Percentiles rank a stretch among this genome's conserved stretches.
phyloP scores from a whole-genome alignment of 192 early-diverging fungal species.

The Coemansia sp. region DNA sequence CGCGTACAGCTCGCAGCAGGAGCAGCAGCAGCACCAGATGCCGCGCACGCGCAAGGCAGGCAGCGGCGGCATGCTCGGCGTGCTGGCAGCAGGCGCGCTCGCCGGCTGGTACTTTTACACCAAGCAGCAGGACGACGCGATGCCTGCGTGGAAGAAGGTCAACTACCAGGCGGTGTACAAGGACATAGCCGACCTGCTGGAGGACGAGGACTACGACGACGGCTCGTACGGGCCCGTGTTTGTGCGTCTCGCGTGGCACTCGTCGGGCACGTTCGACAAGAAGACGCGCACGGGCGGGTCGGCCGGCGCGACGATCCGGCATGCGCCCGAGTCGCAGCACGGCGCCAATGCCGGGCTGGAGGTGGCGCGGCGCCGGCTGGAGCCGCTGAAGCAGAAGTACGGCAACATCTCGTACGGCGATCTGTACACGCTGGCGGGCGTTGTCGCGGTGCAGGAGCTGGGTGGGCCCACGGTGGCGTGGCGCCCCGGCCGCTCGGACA shows the following conservation, averaged over 20 bases:
- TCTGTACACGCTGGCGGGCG: constrained; percentile 81
- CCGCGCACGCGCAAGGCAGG: constrained; percentile 36
- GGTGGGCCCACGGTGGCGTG: constrained; percentile 79
- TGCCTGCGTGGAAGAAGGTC: constrained; percentile 56
- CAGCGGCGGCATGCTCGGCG: constrained; percentile 29
- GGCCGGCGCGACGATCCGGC: constrained; percentile 78
- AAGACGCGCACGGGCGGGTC: constrained; percentile 72
- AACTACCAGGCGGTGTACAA: constrained; percentile 78
- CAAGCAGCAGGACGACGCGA: constrained; percentile 9
- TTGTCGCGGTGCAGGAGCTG: constrained; percentile 73
- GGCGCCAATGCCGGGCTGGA: constrained; percentile 79
- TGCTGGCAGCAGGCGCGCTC: constrained; percentile 54
- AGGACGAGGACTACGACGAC: constrained; percentile 79
- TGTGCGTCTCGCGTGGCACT: constrained; percentile 86
- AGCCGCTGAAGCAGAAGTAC: constrained; percentile 79
- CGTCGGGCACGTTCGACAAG: constrained; percentile 77
- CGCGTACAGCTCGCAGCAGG: constrained; percentile 22
- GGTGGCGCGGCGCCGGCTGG: constrained; percentile 70
- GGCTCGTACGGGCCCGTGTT: constrained; percentile 81
- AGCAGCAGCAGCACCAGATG: constrained; percentile 26
- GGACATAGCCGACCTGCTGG: constrained; percentile 75
- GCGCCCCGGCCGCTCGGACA: constrained; percentile 69
- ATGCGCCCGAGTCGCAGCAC: constrained; percentile 65
- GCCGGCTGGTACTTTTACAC: constrained; percentile 60
- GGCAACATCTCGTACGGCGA: constrained; percentile 84